Base-by-base conservation (phyloP, 2,329 filamentous ascomycete genomes). In the Immersiporthe knoxdaviesiana region DNA sequence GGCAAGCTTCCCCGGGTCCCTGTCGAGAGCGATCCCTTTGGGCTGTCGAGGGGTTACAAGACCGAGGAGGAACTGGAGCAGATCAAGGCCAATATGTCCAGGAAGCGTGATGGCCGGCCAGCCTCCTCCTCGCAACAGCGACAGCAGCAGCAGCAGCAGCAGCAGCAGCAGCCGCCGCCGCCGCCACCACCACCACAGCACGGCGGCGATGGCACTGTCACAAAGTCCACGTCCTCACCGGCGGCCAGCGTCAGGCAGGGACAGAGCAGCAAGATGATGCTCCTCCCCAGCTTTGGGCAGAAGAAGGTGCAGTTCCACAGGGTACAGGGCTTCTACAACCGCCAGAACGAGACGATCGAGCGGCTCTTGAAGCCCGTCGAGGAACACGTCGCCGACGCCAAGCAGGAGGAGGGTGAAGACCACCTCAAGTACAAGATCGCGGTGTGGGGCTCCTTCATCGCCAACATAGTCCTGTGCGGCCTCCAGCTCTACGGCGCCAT, bases 261-360 rank as follows among this genome's bases (percentile, higher is more conserved):
- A 27, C 35, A 62, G 74, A 67, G 37, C 65, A 39, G 32, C 63
- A 52, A 61, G 47, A 52, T 60, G n/a, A 47, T 63, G 60, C 80
- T 79, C 72, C 76, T 78, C 21, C 76, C 75, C 21, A 65, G 72
- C 14, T 73, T 76, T 18, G 76, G 72, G 76, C 80, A 73, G 79
- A 72, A 73, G 2, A 76, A 77, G n/a, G 63, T 76, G 32, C 77
- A 75, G 66, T 77, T 75, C 21, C 75, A 75, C 8, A 74, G 74
- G n/a, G 78, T 98, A 21, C 87, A 92, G 75, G 87, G 88, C 64
- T 98, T 97, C 82, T 98, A 98, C 84, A 88, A 93, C 78, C 85
- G 86, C 39, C 95, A 99, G 78, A 99, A 99, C 78, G 92, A 94
- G 78, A 94, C 93, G 75, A 99, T 99, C 73, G 89, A 97, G 82